These are phyloP conservation scores for Wickerhamiella parazyma DNA, from an alignment of 805 yeast species.

Conservation along the genomic window DNA sequence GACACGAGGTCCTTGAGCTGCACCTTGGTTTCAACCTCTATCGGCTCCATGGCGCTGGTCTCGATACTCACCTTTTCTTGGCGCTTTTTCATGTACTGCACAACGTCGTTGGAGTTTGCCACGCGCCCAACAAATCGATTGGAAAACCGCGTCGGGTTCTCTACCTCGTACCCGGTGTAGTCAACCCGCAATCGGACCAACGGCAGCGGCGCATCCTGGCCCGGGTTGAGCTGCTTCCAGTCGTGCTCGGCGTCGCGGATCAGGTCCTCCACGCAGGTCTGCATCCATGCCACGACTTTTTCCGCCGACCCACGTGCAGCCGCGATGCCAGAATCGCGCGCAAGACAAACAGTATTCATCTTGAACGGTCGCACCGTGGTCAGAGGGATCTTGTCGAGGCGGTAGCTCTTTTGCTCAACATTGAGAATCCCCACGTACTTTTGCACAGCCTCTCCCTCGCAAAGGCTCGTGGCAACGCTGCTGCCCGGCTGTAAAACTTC, in stretches of 20 bases:
- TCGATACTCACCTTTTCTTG: conserved; percentile 6
- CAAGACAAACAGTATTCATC: conserved; percentile 49
- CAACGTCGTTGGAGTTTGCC: conserved; percentile 81
- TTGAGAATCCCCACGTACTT: conserved; percentile 65
- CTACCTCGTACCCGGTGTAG: conserved; percentile 80
- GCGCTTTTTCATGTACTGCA: conserved; percentile 45
- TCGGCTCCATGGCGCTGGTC: conserved; percentile 21
- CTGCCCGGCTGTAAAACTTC: conserved; percentile 86
- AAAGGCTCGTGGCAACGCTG: conserved; percentile 78
- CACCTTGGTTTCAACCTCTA: conserved; percentile 22
- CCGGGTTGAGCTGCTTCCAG: conserved; percentile 30
- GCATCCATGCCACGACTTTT: conserved; percentile 46
- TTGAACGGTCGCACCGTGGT: conserved; percentile 71
- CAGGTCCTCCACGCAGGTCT: conserved; percentile 50
- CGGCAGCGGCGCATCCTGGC: conserved; percentile 54
- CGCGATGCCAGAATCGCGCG: conserved; percentile 18
- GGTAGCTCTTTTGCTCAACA: conserved; percentile 42
- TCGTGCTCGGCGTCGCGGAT: conserved; percentile 43
- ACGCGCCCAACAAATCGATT: conserved; percentile 80
- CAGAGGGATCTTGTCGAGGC: conserved; percentile 47
- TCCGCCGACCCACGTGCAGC: conserved; percentile 20
- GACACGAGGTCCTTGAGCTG: conserved; percentile 52
- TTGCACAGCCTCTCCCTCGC: conserved; percentile 67
- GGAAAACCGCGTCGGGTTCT: conserved; percentile 78
- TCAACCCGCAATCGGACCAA: conserved; percentile 72